Base-by-base conservation (phyloP, 495 filamentous ascomycete species). In the Annulohypoxylon stygium region DNA sequence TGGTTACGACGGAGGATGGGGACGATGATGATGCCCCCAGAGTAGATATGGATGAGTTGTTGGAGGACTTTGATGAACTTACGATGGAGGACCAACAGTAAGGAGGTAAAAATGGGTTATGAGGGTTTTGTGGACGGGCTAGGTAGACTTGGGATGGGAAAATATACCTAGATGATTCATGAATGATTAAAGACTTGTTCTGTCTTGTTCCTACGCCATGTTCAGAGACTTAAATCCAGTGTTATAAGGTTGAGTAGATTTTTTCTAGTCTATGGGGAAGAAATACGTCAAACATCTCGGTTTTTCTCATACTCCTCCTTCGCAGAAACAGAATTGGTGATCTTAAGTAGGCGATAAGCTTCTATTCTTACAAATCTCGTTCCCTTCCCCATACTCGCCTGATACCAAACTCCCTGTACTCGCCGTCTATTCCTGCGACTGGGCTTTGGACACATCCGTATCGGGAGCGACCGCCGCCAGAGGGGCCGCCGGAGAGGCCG, bases 51-150 rank as follows among this genome's bases (percentile, higher is more conserved):
- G 89, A 96, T 26, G 92, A 97, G 79, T 76, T 97, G 74, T 86
- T 97, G 69, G 93, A 97, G 82, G 93, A 96, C 80, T 95, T 97
- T 85, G 93, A 95, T 70, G 93, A 93, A 71, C 79, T 95, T 75
- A 88, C 86, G 37, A 89, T 95, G 75, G 78, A 88, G 37, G 90
- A 91, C 43, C 53, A 78, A 20, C 69, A 78, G 26, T 4, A 14
- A 3, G 23, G 23, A 33, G 3, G 1, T 9, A 5, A 34, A 55
- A 53, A 55, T 34, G 26, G 51, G 20, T 10, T 12, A 8, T 11
- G 50, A 23, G 50, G 25, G 20, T n/a, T 43, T 2, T 18, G n/a
- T 14, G 14, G 39, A n/a, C 14, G 43, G 41, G 37, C 12, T 45
- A 45, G 41, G 14, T 45, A 45, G 37, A 39, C 37, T 10, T 11